A percentile compares a stretch with the other conserved stretches of the same genome.
phyloP scores from a whole-genome alignment of 2,329 filamentous ascomycete species.

The Fusarium lyarnte region DNA sequence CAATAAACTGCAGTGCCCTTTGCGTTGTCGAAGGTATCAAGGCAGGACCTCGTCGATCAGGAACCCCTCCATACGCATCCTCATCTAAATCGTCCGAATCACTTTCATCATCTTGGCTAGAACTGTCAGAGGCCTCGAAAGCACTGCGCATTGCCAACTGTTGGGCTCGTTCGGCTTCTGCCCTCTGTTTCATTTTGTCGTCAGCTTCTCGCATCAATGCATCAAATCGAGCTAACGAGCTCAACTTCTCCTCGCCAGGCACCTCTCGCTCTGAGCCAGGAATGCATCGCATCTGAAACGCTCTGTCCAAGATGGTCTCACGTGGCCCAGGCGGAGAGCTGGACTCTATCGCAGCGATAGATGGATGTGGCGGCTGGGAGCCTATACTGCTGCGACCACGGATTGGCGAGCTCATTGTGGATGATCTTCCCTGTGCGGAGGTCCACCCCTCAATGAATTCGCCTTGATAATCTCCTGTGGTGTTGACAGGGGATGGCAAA shows the following conservation, averaged over 20 bases:
- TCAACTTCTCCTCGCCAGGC: constrained; percentile 70
- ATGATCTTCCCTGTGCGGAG: constrained; percentile 66
- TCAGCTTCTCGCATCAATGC: constrained; percentile 72
- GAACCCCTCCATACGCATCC: constrained; percentile 52
- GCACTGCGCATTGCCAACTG: constrained; percentile 56
- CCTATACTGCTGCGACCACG: constrained; percentile 64
- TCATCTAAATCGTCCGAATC: constrained; percentile 55
- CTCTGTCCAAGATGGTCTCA: constrained; percentile 74
- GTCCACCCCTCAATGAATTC: constrained; percentile 71
- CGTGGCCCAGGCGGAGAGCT: constrained; percentile 64
- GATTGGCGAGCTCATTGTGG: constrained; percentile 65
- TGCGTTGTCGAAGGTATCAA: constrained; percentile 59
- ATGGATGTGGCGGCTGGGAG: constrained; percentile 56
- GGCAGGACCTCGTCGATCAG: constrained; percentile 43
- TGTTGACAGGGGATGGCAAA: constrained; percentile 65
- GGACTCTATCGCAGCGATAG: constrained; percentile 51
- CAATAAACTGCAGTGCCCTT: constrained; percentile 61
- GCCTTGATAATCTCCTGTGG: constrained; percentile 62
- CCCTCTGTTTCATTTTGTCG: constrained; percentile 56
- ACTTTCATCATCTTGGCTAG: constrained; percentile 52
- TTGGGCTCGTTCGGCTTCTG: constrained; percentile 47
- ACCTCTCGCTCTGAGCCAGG: constrained; percentile 66
- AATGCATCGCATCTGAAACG: constrained; percentile 71
- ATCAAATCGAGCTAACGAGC: constrained; percentile 72
- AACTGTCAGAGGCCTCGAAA: constrained; percentile 62